Conservation (phyloP, 495 filamentous ascomycete species). For the Talaromyces trachyspermus region DNA sequence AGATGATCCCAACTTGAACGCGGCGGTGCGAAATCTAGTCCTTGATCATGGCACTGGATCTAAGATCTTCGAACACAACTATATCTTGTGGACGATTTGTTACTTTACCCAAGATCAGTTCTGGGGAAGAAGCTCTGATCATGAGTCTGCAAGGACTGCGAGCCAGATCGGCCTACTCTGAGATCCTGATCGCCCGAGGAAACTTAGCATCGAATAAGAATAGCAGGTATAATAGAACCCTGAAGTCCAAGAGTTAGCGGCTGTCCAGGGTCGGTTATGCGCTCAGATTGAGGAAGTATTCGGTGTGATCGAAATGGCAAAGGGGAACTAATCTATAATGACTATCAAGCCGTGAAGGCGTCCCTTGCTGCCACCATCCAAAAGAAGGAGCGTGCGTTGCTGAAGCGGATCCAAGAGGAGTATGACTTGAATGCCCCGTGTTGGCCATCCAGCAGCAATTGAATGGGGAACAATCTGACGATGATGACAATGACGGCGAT, state of each 20-base stretch:
- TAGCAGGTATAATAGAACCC: background rate
- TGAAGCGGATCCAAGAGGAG: slow-evolving; percentile 5
- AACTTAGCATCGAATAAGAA: slow-evolving; percentile 4
- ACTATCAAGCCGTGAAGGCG: slow-evolving; percentile 7
- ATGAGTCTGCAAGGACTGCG: slow-evolving; percentile 7
- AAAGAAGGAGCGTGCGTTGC: slow-evolving; percentile 5
- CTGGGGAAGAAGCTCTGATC: slow-evolving; percentile 5
- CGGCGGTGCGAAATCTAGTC: slow-evolving; percentile 10
- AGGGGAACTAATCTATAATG: slow-evolving; percentile 8
- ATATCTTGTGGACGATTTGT: slow-evolving; percentile 13
- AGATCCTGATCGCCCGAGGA: slow-evolving; percentile 3
- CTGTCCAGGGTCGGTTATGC: slow-evolving; percentile 1
- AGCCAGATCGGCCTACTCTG: slow-evolving; percentile 10
- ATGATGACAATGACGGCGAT: background rate
- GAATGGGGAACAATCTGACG: background rate
- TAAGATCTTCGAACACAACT: slow-evolving; percentile 14
- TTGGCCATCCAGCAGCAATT: background rate
- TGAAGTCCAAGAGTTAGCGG: slow-evolving; percentile 8
- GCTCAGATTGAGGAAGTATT: slow-evolving; percentile 7
- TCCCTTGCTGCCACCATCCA: slow-evolving; percentile 2
- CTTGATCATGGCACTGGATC: slow-evolving; percentile 10
- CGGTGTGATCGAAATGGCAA: slow-evolving; percentile 6
- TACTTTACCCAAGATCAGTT: slow-evolving; percentile 14
- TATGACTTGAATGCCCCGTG: slow-evolving; percentile 7
- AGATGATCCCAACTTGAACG: slow-evolving; percentile 14